Conservation (phyloP, 805 yeast species). For the Isabelozyma gotoi region DNA sequence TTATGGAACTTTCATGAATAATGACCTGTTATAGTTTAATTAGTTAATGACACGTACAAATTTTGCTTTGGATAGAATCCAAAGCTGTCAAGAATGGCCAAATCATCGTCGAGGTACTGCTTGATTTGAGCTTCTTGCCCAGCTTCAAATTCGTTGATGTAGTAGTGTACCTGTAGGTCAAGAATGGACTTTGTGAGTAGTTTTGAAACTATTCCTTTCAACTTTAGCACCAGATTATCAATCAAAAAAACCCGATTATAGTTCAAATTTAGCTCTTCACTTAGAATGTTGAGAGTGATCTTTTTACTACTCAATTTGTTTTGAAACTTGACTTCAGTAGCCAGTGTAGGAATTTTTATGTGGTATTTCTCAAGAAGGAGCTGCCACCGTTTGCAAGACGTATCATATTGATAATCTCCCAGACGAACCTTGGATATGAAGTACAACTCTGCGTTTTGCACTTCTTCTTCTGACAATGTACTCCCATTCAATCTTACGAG, state of each 20-base stretch:
- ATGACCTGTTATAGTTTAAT: constrained; percentile 5
- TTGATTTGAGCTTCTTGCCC: constrained; percentile 10
- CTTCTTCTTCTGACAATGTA: constrained; percentile 41
- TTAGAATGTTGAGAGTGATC: constrained; percentile 7
- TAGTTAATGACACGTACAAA: constrained; percentile 13
- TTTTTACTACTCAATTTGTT: constrained; percentile 6
- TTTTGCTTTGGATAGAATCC: constrained; percentile 20
- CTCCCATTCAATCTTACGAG: constrained; percentile 58
- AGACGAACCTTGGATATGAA: constrained; percentile 52
- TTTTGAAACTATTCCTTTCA: constrained; percentile 32
- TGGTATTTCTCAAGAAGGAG: constrained; percentile 37
- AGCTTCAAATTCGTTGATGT: constrained; percentile 18
- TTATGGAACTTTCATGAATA: constrained; percentile 66
- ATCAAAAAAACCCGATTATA: constrained; percentile 17
- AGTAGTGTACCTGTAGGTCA: constrained; percentile 23
- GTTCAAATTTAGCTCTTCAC: neutral
- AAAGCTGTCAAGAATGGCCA: constrained; percentile 23
- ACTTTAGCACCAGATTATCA: constrained; percentile 25
- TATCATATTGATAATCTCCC: constrained; percentile 18
- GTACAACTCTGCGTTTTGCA: constrained; percentile 67
- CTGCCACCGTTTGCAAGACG: constrained; percentile 38
- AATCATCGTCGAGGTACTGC: constrained; percentile 25
- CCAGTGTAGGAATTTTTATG: constrained; percentile 7
- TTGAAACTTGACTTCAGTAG: neutral
- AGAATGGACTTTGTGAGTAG: constrained; percentile 16